These are phyloP conservation scores for Malassezia sp. DNA, from an alignment of 1,284 basidiomycete species.

Conservation along the genomic window DNA sequence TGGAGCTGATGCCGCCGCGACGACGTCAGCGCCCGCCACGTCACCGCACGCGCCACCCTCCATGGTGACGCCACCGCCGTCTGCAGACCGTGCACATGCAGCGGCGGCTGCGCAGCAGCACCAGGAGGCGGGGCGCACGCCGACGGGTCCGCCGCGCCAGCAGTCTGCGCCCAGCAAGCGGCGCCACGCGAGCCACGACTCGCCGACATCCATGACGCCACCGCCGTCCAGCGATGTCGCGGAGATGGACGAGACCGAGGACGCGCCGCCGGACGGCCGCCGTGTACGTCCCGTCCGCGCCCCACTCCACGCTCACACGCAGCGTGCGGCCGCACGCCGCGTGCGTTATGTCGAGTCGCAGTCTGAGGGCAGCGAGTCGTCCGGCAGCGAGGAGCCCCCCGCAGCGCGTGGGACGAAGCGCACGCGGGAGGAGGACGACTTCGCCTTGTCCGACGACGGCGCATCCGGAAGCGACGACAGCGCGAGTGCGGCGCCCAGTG, in stretches of 20 bases:
- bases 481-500: slow-evolving; percentile 10
- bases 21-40: not conserved
- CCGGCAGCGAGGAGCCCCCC: slow-evolving; percentile 3
- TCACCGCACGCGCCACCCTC: not conserved
- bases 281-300: too few relatives aligned
- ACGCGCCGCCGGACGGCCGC: slow-evolving; percentile 1
- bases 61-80: slow-evolving; percentile 6
- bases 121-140: too few relatives aligned
- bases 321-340: slow-evolving; percentile 10
- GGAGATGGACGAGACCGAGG: not conserved
- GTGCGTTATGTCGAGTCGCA: slow-evolving; percentile 9
- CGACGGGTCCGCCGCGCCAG: too few relatives aligned
- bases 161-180: too few relatives aligned
- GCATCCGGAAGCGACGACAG: not conserved
- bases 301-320: too few relatives aligned
- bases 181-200: not conserved
- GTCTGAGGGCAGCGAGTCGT: not conserved
- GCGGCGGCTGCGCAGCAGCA: not conserved
- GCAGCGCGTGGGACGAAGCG: not conserved
- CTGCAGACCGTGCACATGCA: not conserved
- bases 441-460: slow-evolving; percentile 7
- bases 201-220: slow-evolving; percentile 4
- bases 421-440: slow-evolving; percentile 8
- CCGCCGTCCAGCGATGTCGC: slow-evolving; percentile 9
- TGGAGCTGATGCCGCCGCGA: too few relatives aligned